Conservation (phyloP, 1,284 basidiomycete species). For the Amylostereum areolatum region DNA sequence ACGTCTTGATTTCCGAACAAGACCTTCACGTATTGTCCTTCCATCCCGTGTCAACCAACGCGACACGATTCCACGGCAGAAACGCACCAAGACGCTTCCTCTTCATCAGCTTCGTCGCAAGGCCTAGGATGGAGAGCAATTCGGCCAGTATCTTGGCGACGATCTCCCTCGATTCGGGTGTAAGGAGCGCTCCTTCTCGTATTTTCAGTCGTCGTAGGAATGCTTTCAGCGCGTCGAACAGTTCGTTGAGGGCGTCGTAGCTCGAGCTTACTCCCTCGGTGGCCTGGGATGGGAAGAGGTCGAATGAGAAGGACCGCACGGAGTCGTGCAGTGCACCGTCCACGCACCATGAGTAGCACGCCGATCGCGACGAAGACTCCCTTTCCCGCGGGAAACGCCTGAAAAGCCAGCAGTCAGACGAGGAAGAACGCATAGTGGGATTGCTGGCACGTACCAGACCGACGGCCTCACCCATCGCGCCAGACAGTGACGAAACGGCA, state of each 20-base stretch:
- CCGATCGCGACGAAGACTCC: too few species aligned
- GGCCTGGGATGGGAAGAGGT: not conserved
- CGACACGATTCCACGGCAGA: not conserved
- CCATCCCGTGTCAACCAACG: not conserved
- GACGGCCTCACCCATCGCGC: too few species aligned
- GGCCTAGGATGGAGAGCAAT: not conserved
- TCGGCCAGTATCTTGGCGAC: not conserved
- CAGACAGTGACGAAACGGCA: too few species aligned
- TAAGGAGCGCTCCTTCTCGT: not conserved
- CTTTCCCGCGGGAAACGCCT: too few species aligned
- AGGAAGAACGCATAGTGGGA: too few species aligned
- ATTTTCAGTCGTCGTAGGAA: not conserved
- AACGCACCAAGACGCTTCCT: not conserved
- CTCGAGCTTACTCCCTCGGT: not conserved
- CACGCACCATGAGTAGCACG: too few species aligned
- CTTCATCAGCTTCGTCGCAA: not conserved
- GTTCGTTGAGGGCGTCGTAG: not conserved
- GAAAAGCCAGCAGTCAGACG: too few species aligned
- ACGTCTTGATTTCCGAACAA: not conserved
- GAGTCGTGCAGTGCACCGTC: too few species aligned
- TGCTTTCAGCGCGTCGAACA: not conserved
- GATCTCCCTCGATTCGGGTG: not conserved
- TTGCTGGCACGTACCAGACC: too few species aligned
- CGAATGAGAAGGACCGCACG: too few species aligned
- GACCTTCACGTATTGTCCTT: not conserved